Evolutionary conservation across 2,329 filamentous ascomycete genomes (phyloP).

Genomic region (Diaporthe eres): DNA sequence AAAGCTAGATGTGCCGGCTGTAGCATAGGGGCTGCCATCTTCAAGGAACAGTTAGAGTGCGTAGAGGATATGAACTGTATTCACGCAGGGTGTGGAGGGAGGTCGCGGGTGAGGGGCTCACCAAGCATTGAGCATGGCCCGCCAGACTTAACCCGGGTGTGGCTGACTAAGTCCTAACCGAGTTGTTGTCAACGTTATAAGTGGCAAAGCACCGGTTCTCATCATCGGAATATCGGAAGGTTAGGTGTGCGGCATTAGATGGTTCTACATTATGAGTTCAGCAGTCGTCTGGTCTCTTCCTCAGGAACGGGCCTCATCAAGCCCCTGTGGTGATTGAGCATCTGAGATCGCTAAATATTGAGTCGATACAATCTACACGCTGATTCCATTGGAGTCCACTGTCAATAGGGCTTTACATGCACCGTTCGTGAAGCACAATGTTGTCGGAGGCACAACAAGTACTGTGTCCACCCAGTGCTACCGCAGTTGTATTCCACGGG

Average conservation of each 20-base stretch:
- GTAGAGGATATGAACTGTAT: neutral
- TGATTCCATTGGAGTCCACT: neutral
- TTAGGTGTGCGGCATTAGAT: neutral
- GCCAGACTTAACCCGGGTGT: no score
- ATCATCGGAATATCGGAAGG: neutral
- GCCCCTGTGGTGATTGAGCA: neutral
- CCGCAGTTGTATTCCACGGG: neutral
- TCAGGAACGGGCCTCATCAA: neutral
- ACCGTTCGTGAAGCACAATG: constrained; percentile 1
- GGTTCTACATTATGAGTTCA: neutral
- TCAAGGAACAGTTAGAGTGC: neutral
- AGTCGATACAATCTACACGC: constrained; percentile 6
- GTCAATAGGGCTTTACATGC: neutral
- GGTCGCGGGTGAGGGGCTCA: neutral
- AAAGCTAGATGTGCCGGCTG: constrained; percentile 1
- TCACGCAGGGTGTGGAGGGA: neutral
- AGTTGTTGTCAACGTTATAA: neutral
- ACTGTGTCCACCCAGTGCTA: neutral
- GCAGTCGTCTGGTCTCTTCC: neutral
- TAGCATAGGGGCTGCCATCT: neutral
- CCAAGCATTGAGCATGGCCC: no score
- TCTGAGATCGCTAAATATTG: neutral
- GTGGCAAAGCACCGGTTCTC: neutral
- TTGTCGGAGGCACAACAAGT: neutral
- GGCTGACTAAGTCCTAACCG: no score